These are phyloP conservation scores for Malassezia vespertilionis DNA, from an alignment of 1,284 basidiomycete genomes.

Conservation along the genomic window DNA sequence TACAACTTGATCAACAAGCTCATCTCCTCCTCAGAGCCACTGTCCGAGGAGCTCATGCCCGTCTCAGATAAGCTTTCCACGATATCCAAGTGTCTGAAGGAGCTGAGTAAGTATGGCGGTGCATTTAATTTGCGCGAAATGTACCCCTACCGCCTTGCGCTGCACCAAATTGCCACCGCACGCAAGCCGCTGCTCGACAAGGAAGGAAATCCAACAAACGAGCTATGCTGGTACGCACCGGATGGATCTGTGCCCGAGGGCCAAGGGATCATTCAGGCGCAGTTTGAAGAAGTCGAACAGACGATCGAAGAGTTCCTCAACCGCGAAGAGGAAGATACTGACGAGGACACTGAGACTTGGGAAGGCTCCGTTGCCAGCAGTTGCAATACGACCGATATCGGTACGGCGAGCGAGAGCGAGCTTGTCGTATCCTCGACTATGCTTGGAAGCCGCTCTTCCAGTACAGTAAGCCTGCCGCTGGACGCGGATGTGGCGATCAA, in stretches of 20 bases:
- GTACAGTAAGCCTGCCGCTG: neutral
- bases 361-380: slow-evolving; percentile 10
- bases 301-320: slow-evolving; percentile 57
- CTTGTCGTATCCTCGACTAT: slow-evolving; percentile 2
- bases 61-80: slow-evolving; percentile 57
- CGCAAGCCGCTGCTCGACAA: slow-evolving; percentile 77
- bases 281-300: slow-evolving; percentile 92
- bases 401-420: slow-evolving; percentile 14
- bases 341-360: slow-evolving; percentile 31
- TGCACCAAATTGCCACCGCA: slow-evolving; percentile 88
- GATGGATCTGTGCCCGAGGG: slow-evolving; percentile 83
- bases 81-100: slow-evolving; percentile 71
- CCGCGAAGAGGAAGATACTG: slow-evolving; percentile 42
- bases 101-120: slow-evolving; percentile 91
- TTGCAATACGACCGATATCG: slow-evolving; percentile 2
- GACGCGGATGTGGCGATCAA: neutral
- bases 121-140: slow-evolving; percentile 89
- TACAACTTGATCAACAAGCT: slow-evolving; percentile 90
- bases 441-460: slow-evolving; percentile 11
- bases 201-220: slow-evolving; percentile 48
- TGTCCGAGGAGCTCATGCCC: slow-evolving; percentile 96
- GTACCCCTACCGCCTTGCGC: slow-evolving; percentile 89
- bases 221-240: slow-evolving; percentile 44
- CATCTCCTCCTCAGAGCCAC: slow-evolving; percentile 92
- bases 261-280: slow-evolving; percentile 90